phyloP scores from a whole-genome alignment of 805 yeast genomes.

The Isabelozyma pseudorhagii region DNA sequence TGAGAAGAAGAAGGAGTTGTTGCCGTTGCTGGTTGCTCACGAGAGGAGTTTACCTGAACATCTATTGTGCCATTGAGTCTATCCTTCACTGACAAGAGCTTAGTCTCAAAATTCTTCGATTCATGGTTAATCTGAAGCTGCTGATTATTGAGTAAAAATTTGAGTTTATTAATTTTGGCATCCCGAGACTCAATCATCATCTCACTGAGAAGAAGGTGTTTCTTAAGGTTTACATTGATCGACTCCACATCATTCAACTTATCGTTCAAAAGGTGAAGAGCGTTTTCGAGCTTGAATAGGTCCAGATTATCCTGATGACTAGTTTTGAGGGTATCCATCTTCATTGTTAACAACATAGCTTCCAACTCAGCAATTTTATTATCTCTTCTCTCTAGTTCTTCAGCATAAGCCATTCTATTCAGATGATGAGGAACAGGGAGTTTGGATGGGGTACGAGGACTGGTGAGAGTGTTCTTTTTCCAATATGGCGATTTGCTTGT shows the following conservation, averaged over 20 bases:
- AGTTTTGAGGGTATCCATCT: conserved; percentile 26
- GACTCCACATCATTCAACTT: conserved; percentile 60
- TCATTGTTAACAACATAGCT: conserved; percentile 22
- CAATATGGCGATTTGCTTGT: neutral
- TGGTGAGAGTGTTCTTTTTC: neutral
- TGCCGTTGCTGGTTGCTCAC: neutral
- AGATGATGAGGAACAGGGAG: neutral
- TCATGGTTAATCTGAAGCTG: conserved; percentile 48
- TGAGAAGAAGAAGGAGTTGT: neutral
- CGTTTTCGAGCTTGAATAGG: conserved; percentile 51
- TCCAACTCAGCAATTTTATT: conserved; percentile 28
- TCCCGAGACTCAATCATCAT: conserved; percentile 57
- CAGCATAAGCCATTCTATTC: conserved; percentile 1
- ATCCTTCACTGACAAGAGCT: conserved; percentile 19
- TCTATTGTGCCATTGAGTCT: conserved; percentile 2
- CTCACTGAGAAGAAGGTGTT: conserved; percentile 53
- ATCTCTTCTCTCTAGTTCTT: conserved; percentile 25
- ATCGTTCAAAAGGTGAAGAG: conserved; percentile 54
- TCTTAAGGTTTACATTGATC: conserved; percentile 56
- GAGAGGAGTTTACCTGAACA: neutral
- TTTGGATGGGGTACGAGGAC: conserved; percentile 9
- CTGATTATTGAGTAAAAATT: conserved; percentile 47
- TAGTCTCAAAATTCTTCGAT: conserved; percentile 46
- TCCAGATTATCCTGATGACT: conserved; percentile 46
- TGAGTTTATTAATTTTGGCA: conserved; percentile 53